Percentiles rank a stretch among this genome's conserved stretches.
phyloP scores from a whole-genome alignment of 345 rosid genomes.

The Ceriops decandra region DNA sequence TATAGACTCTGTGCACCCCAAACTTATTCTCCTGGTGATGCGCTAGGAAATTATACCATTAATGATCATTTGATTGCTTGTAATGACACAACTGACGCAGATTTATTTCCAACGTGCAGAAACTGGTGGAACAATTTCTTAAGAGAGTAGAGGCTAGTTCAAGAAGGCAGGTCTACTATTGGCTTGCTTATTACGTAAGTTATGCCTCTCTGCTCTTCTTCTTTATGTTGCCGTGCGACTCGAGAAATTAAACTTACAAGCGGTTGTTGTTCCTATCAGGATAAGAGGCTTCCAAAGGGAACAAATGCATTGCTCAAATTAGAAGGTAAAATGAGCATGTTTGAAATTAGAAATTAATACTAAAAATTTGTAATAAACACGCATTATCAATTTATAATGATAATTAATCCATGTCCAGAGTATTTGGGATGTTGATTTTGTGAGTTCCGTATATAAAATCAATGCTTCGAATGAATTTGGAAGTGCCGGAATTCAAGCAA shows the following conservation, averaged over 20 bases:
- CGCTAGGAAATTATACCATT: neutral
- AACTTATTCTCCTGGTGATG: constrained; percentile 52
- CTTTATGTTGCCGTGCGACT: neutral
- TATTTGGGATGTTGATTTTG: no score
- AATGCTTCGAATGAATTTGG: no score
- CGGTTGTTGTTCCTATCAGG: constrained; percentile 32
- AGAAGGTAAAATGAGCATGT: constrained; percentile 41
- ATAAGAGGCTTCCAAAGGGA: constrained; percentile 64
- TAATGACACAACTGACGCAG: neutral
- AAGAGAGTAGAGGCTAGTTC: constrained; percentile 40
- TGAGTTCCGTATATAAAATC: no score
- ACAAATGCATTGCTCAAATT: constrained; percentile 56
- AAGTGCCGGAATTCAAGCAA: no score
- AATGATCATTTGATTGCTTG: neutral
- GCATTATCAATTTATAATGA: no score
- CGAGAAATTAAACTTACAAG: constrained; percentile 8
- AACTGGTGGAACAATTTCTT: constrained; percentile 53
- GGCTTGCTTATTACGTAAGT: constrained; percentile 72
- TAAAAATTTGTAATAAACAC: neutral
- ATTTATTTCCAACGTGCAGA: constrained; percentile 37
- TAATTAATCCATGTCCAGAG: no score
- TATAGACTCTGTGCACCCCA: constrained; percentile 56
- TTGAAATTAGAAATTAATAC: neutral
- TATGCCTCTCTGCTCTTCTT: neutral
- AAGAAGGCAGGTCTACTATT: constrained; percentile 51